phyloP scores from a whole-genome alignment of 2,329 filamentous ascomycete species.

The Fusarium metavorans region DNA sequence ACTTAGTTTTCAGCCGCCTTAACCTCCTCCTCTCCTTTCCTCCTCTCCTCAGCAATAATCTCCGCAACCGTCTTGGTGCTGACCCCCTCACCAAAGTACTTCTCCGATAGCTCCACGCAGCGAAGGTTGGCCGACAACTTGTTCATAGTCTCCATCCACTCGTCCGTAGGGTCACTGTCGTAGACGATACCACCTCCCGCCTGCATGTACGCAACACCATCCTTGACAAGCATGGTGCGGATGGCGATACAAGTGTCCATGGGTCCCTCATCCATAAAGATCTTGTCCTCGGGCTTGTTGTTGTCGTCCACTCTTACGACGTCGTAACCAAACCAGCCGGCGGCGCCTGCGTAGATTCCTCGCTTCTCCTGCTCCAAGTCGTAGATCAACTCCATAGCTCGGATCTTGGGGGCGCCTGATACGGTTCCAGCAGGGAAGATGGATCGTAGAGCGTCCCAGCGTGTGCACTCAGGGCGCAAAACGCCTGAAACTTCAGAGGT shows the following conservation, averaged over 20 bases:
- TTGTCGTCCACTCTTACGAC: slow-evolving; percentile 72
- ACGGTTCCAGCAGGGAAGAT: slow-evolving; percentile 98
- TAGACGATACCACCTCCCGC: slow-evolving; percentile 92
- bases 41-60: slow-evolving; percentile 44
- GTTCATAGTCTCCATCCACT: slow-evolving; percentile 94
- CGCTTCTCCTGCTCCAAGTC: slow-evolving; percentile 95
- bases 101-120: slow-evolving; percentile 44
- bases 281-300: slow-evolving; percentile 50
- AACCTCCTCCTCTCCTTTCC: slow-evolving; percentile 44
- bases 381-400: slow-evolving; percentile 96
- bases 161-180: slow-evolving; percentile 92
- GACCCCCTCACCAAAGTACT: slow-evolving; percentile 42
- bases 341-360: slow-evolving; percentile 94
- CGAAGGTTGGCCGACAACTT: slow-evolving; percentile 74
- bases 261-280: slow-evolving; percentile 73
- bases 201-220: slow-evolving; percentile 91
- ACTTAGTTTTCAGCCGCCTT: slow-evolving; percentile 25
- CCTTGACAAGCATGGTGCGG: slow-evolving; percentile 94
- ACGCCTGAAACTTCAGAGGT: slow-evolving; percentile 95
- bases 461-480: slow-evolving; percentile 83
- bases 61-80: slow-evolving; percentile 44
- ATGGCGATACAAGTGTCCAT: slow-evolving; percentile 90
- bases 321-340: slow-evolving; percentile 95
- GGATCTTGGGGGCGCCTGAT: slow-evolving; percentile 93
- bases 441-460: slow-evolving; percentile 94